phyloP scores from a whole-genome alignment of 1,284 basidiomycete species.

The Apiotrichum domesticum region DNA sequence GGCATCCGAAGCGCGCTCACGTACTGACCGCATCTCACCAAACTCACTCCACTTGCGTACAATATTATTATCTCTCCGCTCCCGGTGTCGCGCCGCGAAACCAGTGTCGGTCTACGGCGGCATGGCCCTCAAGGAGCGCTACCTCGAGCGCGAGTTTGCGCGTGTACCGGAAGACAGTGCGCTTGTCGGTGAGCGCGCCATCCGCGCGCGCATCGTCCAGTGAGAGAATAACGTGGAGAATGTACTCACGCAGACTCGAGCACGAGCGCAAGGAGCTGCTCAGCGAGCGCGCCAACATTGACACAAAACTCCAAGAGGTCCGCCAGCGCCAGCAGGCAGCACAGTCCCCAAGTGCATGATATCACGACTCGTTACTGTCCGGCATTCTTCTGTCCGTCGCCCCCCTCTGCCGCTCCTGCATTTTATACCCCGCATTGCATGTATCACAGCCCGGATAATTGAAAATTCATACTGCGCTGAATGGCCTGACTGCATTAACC shows the following conservation, averaged over 20 bases:
- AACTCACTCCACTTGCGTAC: no score
- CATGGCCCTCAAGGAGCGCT: conserved; percentile 28
- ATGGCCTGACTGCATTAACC: no score
- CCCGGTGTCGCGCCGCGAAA: no score
- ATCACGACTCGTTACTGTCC: background rate
- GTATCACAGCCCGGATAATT: no score
- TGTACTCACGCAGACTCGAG: conserved; percentile 21
- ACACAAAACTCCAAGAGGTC: conserved; percentile 26
- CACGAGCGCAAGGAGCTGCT: conserved; percentile 31
- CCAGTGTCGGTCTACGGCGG: conserved; percentile 34
- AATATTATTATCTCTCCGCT: no score
- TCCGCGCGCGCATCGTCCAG: conserved; percentile 30
- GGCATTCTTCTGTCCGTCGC: no score
- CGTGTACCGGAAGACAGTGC: conserved; percentile 8
- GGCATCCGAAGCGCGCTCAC: no score
- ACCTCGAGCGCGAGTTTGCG: conserved; percentile 25
- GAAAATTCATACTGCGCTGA: no score
- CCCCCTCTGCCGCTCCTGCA: no score
- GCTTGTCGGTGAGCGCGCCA: conserved; percentile 22
- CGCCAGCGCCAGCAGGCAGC: conserved; percentile 1
- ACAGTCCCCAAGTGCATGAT: background rate
- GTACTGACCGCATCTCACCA: no score
- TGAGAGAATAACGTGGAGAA: conserved; percentile 1
- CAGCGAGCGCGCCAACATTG: conserved; percentile 22
- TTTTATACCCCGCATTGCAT: no score